phyloP scores from a whole-genome alignment of 139 green algal genomes.

The Gonium pectorale region DNA sequence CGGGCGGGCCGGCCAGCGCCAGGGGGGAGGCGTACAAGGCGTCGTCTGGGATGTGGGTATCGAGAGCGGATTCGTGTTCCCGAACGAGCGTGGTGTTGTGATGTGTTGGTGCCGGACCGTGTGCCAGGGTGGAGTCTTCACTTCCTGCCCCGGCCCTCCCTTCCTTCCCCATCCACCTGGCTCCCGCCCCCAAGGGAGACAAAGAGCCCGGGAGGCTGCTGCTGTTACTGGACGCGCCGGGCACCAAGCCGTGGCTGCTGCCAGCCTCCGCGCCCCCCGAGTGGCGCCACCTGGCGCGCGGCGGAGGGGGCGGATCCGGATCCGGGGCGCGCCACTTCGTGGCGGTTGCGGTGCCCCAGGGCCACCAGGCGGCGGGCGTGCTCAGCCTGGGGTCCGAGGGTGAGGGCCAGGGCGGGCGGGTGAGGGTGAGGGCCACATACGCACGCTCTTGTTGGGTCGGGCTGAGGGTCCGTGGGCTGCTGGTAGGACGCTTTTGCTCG shows the following conservation, averaged over 20 bases:
- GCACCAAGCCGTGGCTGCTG: background rate
- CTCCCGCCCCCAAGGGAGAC: background rate
- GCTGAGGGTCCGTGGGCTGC: too few relatives aligned
- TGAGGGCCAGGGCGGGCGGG: background rate
- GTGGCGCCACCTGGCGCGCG: constrained; percentile 1
- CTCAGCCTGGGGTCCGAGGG: constrained; percentile 22
- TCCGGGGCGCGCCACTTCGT: constrained; percentile 19
- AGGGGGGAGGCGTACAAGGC: background rate
- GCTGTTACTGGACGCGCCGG: background rate
- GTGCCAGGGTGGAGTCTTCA: too few relatives aligned
- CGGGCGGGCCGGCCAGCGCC: too few relatives aligned
- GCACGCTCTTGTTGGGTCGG: background rate
- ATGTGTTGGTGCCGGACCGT: too few relatives aligned
- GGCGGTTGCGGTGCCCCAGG: constrained; percentile 9
- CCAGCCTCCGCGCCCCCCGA: background rate
- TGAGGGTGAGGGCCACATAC: background rate
- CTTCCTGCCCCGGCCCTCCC: background rate
- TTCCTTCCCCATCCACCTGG: background rate
- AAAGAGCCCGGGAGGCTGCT: background rate
- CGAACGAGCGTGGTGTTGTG: too few relatives aligned
- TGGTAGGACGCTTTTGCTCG: too few relatives aligned
- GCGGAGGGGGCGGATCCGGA: background rate
- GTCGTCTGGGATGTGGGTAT: background rate
- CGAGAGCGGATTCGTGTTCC: background rate
- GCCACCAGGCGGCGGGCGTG: background rate